phyloP scores from a whole-genome alignment of 2,329 filamentous ascomycete species.

The Bimuria novae-zelandiae region DNA sequence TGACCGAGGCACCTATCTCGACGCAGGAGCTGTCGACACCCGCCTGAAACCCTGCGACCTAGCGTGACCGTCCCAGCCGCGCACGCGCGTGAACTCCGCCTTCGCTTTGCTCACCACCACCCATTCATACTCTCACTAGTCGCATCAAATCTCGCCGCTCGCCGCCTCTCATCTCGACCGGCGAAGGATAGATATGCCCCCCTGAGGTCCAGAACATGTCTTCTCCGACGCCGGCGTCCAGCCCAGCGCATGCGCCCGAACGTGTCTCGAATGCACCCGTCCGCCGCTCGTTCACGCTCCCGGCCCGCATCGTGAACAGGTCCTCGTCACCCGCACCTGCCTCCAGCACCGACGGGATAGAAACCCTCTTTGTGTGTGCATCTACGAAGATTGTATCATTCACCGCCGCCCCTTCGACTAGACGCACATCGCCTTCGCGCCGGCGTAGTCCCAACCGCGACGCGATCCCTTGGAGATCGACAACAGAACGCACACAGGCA shows the following conservation, averaged over 20 bases:
- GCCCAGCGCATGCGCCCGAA: constrained; percentile 32
- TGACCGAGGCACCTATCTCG: background rate
- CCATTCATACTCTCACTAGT: background rate
- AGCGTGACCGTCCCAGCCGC: background rate
- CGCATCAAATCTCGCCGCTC: background rate
- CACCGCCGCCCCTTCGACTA: constrained; percentile 44
- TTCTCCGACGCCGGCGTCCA: constrained; percentile 33
- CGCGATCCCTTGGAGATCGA: constrained; percentile 71
- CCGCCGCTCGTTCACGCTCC: constrained; percentile 56
- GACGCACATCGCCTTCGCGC: constrained; percentile 43
- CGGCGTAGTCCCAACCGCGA: constrained; percentile 16
- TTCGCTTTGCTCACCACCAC: background rate
- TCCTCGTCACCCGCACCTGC: constrained; percentile 39
- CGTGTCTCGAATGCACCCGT: constrained; percentile 24
- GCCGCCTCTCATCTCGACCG: background rate
- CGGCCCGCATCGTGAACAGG: constrained; percentile 44
- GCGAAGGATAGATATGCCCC: constrained; percentile 26
- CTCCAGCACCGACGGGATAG: constrained; percentile 55
- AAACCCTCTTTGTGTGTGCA: constrained; percentile 76
- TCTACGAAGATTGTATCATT: constrained; percentile 74
- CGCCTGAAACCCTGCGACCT: constrained; percentile 6
- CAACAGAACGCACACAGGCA: constrained; percentile 81
- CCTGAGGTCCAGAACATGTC: constrained; percentile 39
- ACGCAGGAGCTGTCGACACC: background rate
- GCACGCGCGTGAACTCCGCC: background rate